phyloP scores from a whole-genome alignment of 176 grass and related monocot species.

The Saccharum spontaneum region DNA sequence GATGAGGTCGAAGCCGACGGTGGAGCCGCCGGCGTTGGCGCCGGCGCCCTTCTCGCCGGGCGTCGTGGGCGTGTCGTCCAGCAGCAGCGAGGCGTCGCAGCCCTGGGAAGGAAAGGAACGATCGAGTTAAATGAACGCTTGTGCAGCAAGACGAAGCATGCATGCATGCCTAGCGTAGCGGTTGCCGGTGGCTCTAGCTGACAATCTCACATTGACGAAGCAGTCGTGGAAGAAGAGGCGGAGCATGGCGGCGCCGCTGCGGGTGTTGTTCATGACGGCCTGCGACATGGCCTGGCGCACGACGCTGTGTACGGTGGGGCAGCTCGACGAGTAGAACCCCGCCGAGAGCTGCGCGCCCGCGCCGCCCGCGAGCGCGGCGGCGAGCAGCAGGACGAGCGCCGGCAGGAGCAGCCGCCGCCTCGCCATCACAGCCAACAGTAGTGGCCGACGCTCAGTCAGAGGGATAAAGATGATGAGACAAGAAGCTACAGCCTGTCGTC shows the following conservation, averaged over 20 bases:
- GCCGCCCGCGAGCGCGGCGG: background rate
- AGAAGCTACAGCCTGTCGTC: background rate
- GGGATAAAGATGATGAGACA: too few species aligned
- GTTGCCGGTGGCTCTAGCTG: background rate
- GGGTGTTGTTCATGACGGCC: constrained; percentile 41
- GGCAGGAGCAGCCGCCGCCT: background rate
- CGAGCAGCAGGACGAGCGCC: background rate
- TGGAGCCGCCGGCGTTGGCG: constrained; percentile 62
- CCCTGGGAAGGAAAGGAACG: constrained; percentile 35
- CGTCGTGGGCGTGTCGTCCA: constrained; percentile 63
- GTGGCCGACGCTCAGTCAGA: too few species aligned
- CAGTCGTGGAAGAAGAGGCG: constrained; percentile 71
- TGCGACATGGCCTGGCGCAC: constrained; percentile 60
- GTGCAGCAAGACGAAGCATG: background rate
- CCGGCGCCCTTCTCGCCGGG: constrained; percentile 67
- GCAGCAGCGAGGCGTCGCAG: constrained; percentile 82
- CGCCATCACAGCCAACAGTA: background rate
- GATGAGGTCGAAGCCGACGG: constrained; percentile 60
- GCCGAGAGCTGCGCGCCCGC: constrained; percentile 37
- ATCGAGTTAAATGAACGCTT: background rate
- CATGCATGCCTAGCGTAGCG: too few species aligned
- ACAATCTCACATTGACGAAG: constrained; percentile 39
- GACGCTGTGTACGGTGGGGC: constrained; percentile 38
- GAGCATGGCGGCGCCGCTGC: constrained; percentile 46
- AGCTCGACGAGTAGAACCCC: constrained; percentile 56